Percentiles rank a stretch among this genome's conserved stretches.
These are phyloP conservation scores for Neofusicoccum kwambonambiense DNA, from an alignment of 2,329 filamentous ascomycete species.

Conservation along the genomic window DNA sequence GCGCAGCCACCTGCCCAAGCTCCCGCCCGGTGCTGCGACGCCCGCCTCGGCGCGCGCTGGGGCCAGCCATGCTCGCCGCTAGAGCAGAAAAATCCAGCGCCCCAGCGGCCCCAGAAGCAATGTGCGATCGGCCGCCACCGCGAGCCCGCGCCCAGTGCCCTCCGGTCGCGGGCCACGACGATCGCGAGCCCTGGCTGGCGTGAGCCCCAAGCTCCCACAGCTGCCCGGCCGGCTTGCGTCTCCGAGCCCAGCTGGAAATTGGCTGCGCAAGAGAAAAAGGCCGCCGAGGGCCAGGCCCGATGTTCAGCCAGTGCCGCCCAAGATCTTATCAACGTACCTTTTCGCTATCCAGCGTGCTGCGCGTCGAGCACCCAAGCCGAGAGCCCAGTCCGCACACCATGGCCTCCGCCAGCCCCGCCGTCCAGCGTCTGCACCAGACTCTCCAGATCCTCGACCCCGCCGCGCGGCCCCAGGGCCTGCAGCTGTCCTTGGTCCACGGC, in stretches of 20 bases:
- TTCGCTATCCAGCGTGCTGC: not conserved
- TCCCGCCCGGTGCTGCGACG: not conserved
- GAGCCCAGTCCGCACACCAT: not conserved
- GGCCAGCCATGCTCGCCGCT: not conserved
- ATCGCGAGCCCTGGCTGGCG: not conserved
- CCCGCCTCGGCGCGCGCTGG: no score
- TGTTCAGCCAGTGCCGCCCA: not conserved
- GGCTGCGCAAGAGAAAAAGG: not conserved
- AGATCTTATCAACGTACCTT: slow-evolving; percentile 5
- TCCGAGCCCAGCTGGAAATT: not conserved
- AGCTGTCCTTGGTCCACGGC: slow-evolving; percentile 62
- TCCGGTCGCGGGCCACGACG: slow-evolving; percentile 4
- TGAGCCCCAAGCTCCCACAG: not conserved
- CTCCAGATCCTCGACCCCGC: slow-evolving; percentile 10
- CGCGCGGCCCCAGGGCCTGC: slow-evolving; percentile 8
- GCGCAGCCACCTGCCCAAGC: not conserved
- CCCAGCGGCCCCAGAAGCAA: not conserved
- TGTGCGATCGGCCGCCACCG: not conserved
- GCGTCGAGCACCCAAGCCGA: not conserved
- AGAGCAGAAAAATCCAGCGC: not conserved
- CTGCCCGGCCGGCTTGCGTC: not conserved
- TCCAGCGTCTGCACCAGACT: slow-evolving; percentile 14
- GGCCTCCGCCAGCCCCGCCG: slow-evolving; percentile 1
- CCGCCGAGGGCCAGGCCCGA: not conserved
- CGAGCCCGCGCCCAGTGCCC: not conserved